Base-by-base conservation (phyloP, 2,329 filamentous ascomycete species). In the Trichothecium roseum region DNA sequence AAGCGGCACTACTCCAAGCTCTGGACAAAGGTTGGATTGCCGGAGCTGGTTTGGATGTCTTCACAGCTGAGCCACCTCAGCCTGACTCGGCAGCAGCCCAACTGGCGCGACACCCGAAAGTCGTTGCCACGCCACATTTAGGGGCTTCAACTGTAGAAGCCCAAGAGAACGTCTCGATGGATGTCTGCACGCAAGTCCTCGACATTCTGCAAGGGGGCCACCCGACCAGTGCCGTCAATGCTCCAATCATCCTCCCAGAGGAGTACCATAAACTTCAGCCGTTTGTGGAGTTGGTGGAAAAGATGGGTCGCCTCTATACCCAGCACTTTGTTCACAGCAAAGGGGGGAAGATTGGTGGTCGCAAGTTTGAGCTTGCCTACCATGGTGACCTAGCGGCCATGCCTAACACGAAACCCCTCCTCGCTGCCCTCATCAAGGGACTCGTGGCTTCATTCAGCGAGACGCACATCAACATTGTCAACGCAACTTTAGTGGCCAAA, bases 81-180 rank as follows among this genome's bases (percentile, higher is more conserved):
- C 44, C 54, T 3, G 57, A 53, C 24, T 78, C 78, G 2, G 63
- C 70, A 4, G 80, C 83, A 2, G 68, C 68, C 9, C 67, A 66
- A 30, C 63, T 91, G 8, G 72, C 82, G 38, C 66, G 64, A 8
- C 84, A 89, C 45, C 72, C 78, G 1, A 79, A 74, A 44, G 82
- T 86, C 1, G 77, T 89, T 2, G 78, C 78, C 2, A 89, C 84
- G 7, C 84, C 84, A 1, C 84, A 91, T 53, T 66, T 91, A 0
- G 84, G 84, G 7, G 84, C 84, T 0, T 84, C 78, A 0, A 91
- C 84, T 0, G 70, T 82, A 24, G 84, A 91, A 64, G 84, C 84
- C 0, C 84, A 91, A 54, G 83, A 89, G 50, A 88, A 87, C 41
- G 84, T 88, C 4, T 84, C 80, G 2, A 72, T 88, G 42, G 84